Evolutionary conservation across 2,329 filamentous ascomycete genomes (phyloP), one percentile per base, ranked within the genome.

Genomic region (Colletotrichum sp.): DNA sequence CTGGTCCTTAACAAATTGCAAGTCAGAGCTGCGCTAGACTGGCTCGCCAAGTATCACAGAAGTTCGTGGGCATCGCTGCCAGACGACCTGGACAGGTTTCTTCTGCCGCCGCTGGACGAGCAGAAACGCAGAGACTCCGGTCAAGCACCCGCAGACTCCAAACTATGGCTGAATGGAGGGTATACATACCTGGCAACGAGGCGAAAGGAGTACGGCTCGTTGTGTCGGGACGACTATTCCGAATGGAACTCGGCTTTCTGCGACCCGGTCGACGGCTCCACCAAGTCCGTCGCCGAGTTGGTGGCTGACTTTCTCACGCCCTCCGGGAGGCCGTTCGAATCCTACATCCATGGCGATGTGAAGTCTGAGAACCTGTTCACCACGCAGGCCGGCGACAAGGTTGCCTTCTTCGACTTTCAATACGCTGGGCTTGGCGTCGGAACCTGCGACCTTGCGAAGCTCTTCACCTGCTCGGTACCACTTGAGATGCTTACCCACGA

Each of bases 361-460:
- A 94, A 94, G 81, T 92, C 90, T 0, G 92, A 94, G 78, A 94
- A 94, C 74, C 86, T 94, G 8, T 93, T 93, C 79, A 91, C 90
- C 1, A 91, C 85, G 0, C 73, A 79, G 0, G 78, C 81, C 0
- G 91, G 90, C 1, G 82, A 88, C 3, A 75, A 84, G 5, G 91
- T 92, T 3, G 92, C 91, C 1, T 92, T 94, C 77, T 94, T 92
- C 79, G 93, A 94, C 80, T 94, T 94, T 72, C 93, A 94, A 78
- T 94, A 94, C 78, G 88, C 90, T 0, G 93, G 93, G 0, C 82
- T 93, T 0, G 92, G 93, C 0, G 81, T 94, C 0, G 92, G 93
- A 0, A 92, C 91, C 0, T 92, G 92, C 77, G 93, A 94, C 80
- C 84, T 94, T 0, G 92, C 92, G 3, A 94, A 94, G 80, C 82